A percentile compares a stretch with the other conserved stretches of the same genome.
These are phyloP conservation scores for Xylariomycetidae sp. DNA, from an alignment of 2,329 filamentous ascomycete species.

Conservation along the genomic window DNA sequence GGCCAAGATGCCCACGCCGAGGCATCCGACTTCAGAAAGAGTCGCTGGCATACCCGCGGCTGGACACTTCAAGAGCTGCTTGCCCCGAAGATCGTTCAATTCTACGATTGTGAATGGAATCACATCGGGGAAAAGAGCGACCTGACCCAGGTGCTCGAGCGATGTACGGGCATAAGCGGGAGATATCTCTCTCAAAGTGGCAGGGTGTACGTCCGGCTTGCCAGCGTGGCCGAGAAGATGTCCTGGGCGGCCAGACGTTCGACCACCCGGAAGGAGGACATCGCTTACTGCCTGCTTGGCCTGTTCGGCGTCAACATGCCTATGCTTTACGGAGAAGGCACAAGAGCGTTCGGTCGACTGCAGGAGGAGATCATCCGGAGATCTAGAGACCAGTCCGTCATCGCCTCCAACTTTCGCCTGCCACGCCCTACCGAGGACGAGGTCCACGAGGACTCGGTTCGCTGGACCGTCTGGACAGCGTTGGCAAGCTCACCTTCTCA, in stretches of 20 bases:
- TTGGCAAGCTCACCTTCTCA: too few species aligned
- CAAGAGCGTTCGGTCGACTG: not conserved
- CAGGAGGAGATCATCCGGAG: conserved; percentile 1
- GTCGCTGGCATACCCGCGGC: conserved; percentile 1
- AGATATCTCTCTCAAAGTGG: not conserved
- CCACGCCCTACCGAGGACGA: not conserved
- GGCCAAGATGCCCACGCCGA: not conserved
- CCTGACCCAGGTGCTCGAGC: not conserved
- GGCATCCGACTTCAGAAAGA: not conserved
- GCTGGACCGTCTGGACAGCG: too few species aligned
- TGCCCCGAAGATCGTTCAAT: not conserved
- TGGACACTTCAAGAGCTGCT: conserved; percentile 5
- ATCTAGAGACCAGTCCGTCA: conserved; percentile 1
- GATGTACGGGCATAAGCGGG: conserved; percentile 1
- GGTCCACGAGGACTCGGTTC: too few species aligned
- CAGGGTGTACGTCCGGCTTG: not conserved
- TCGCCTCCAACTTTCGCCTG: not conserved
- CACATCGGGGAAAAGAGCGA: not conserved
- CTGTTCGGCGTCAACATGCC: conserved; percentile 2
- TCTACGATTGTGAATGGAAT: not conserved
- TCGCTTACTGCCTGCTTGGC: conserved; percentile 1
- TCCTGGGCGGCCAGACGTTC: not conserved
- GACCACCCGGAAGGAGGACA: conserved; percentile 1
- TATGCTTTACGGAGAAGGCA: conserved; percentile 1
- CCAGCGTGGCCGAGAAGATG: not conserved